These are phyloP conservation scores for Wickerhamiella australiensis DNA, from an alignment of 805 yeast species.

Conservation along the genomic window DNA sequence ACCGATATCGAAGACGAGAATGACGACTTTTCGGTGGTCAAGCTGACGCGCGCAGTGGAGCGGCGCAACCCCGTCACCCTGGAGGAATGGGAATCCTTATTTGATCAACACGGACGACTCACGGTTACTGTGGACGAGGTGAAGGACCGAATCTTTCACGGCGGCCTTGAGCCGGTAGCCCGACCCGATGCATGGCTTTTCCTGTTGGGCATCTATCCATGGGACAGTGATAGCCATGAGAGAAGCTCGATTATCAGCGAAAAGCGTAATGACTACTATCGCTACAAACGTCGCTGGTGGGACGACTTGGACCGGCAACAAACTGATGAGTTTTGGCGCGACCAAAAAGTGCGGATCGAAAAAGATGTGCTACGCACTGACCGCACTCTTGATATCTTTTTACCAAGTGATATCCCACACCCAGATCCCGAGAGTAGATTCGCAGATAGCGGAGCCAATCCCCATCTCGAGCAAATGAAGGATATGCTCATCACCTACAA, in stretches of 20 bases:
- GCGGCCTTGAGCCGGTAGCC: constrained; percentile 54
- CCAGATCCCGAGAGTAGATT: constrained; percentile 37
- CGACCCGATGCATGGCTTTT: constrained; percentile 79
- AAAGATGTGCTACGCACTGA: constrained; percentile 92
- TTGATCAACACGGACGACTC: constrained; percentile 67
- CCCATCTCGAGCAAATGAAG: constrained; percentile 58
- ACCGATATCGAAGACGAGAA: constrained; percentile 26
- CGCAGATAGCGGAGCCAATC: constrained; percentile 60
- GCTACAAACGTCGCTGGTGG: constrained; percentile 61
- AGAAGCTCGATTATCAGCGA: constrained; percentile 47
- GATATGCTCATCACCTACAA: constrained; percentile 79
- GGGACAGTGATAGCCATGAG: constrained; percentile 70
- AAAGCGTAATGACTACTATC: constrained; percentile 46
- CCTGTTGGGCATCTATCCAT: constrained; percentile 69
- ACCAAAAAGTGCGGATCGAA: constrained; percentile 79
- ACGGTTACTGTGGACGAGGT: constrained; percentile 65
- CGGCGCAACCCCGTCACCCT: constrained; percentile 54
- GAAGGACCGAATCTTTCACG: constrained; percentile 76
- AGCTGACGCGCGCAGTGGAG: constrained; percentile 43
- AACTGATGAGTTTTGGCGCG: constrained; percentile 64
- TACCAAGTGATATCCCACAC: constrained; percentile 34
- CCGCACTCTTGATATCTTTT: constrained; percentile 56
- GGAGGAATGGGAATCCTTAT: constrained; percentile 75
- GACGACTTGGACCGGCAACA: constrained; percentile 43
- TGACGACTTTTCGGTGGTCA: constrained; percentile 34